phyloP scores from a whole-genome alignment of 2,329 filamentous ascomycete species.

The Tolypocladium tropicale region DNA sequence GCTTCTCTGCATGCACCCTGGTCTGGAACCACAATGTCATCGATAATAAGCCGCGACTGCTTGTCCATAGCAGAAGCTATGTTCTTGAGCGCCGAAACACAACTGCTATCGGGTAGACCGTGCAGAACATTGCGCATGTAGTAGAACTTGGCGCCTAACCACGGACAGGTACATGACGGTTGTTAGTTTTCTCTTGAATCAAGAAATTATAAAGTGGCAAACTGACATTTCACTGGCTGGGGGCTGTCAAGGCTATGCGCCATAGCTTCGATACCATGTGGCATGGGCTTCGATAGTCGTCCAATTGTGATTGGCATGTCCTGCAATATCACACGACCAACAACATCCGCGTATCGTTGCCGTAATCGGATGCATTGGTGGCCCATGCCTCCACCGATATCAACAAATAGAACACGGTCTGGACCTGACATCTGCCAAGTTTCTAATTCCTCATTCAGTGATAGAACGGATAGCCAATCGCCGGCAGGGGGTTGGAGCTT shows the following conservation, averaged over 20 bases:
- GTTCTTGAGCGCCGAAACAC: neutral
- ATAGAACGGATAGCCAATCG: neutral
- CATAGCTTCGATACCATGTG: neutral
- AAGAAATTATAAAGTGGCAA: neutral
- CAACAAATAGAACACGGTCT: neutral
- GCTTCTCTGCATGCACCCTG: neutral
- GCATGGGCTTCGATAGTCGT: neutral
- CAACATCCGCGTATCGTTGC: neutral
- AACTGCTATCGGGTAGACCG: neutral
- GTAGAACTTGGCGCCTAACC: neutral
- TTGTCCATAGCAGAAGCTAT: neutral
- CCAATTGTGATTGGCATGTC: neutral
- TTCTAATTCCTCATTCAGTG: neutral
- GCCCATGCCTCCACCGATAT: neutral
- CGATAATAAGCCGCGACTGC: neutral
- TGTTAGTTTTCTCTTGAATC: too few relatives aligned
- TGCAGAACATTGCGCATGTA: neutral
- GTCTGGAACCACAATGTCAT: neutral
- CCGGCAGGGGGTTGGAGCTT: neutral
- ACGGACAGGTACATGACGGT: neutral
- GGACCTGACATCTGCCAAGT: neutral
- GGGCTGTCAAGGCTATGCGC: neutral
- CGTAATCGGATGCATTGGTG: neutral
- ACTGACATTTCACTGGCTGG: neutral
- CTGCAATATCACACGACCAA: neutral